Conservation (phyloP, 2,329 filamentous ascomycete genomes). For the Aspergillus neotritici region DNA sequence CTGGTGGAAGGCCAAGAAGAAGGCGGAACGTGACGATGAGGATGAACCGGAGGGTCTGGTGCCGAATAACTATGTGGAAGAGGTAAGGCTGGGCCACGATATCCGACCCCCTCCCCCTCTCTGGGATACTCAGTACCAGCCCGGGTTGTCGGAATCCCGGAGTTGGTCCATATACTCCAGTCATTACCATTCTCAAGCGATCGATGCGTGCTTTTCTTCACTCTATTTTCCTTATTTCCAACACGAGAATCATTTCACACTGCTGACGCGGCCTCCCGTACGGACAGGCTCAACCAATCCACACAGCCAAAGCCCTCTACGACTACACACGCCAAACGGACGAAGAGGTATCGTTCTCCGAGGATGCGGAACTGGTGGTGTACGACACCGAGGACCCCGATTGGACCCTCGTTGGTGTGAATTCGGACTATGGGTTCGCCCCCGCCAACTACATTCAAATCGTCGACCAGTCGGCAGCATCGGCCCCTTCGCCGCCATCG, state of each 20-base stretch:
- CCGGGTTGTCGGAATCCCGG: too few species aligned
- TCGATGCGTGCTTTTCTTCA: too few species aligned
- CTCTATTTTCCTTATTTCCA: too few species aligned
- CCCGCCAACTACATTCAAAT: constrained; percentile 94
- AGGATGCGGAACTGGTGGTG: constrained; percentile 75
- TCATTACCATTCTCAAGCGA: too few species aligned
- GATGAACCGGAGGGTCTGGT: constrained; percentile 87
- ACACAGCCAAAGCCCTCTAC: constrained; percentile 85
- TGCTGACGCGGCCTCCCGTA: constrained; percentile 8
- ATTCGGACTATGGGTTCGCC: constrained; percentile 86
- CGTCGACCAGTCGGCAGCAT: constrained; percentile 39
- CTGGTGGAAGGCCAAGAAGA: constrained; percentile 98
- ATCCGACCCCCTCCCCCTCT: too few species aligned
- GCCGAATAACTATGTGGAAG: constrained; percentile 90
- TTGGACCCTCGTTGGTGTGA: constrained; percentile 86
- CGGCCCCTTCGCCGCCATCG: constrained; percentile 15
- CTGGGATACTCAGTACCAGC: too few species aligned
- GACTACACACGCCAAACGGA: constrained; percentile 97
- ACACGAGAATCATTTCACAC: too few species aligned
- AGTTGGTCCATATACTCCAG: too few species aligned
- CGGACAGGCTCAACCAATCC: constrained; percentile 57
- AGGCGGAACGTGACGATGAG: constrained; percentile 73
- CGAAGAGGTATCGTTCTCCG: constrained; percentile 91
- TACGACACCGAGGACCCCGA: constrained; percentile 90
- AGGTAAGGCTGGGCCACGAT: constrained; percentile 54